A percentile compares a stretch with the other conserved stretches of the same genome.
phyloP scores from a whole-genome alignment of 1,284 basidiomycete species.

The Moesziomyces sp. region DNA sequence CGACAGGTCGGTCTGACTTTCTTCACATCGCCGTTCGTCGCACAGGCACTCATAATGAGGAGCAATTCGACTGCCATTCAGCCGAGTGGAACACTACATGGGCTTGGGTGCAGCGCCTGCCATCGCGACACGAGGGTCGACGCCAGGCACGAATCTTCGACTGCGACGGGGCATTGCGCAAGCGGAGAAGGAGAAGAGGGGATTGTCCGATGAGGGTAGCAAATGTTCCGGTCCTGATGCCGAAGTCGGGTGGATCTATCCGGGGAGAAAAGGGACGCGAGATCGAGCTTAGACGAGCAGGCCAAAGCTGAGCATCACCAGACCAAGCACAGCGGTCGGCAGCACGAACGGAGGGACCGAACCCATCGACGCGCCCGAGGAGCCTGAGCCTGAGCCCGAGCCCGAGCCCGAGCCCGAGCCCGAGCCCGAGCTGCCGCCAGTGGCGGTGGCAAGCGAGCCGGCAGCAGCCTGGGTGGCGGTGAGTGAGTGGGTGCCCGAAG shows the following conservation, averaged over 20 bases:
- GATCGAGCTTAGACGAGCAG: slow-evolving; percentile 15
- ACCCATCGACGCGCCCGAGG: slow-evolving; percentile 17
- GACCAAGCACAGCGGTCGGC: slow-evolving; percentile 26
- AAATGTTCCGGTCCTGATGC: slow-evolving; percentile 3
- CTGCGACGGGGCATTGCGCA: background rate
- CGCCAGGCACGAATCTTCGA: too few relatives aligned
- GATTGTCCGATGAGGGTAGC: background rate
- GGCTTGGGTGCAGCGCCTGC: too few relatives aligned
- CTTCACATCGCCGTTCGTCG: too few relatives aligned
- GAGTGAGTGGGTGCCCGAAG: slow-evolving; percentile 35
- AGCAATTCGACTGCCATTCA: too few relatives aligned
- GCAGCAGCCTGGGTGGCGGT: slow-evolving; percentile 30
- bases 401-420: slow-evolving; percentile 6
- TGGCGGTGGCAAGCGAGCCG: slow-evolving; percentile 15
- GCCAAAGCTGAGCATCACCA: slow-evolving; percentile 32
- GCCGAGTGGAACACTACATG: too few relatives aligned
- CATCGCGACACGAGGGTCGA: too few relatives aligned
- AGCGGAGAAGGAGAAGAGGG: background rate
- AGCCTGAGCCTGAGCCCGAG: slow-evolving; percentile 3
- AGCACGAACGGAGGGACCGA: slow-evolving; percentile 22
- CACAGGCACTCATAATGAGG: too few relatives aligned
- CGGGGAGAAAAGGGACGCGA: too few relatives aligned
- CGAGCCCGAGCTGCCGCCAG: slow-evolving; percentile 10
- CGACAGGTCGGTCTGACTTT: too few relatives aligned
- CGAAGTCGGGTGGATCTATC: background rate